Evolutionary conservation across 1,284 basidiomycete genomes (phyloP).

Genomic region (Pseudozyma pruni): DNA sequence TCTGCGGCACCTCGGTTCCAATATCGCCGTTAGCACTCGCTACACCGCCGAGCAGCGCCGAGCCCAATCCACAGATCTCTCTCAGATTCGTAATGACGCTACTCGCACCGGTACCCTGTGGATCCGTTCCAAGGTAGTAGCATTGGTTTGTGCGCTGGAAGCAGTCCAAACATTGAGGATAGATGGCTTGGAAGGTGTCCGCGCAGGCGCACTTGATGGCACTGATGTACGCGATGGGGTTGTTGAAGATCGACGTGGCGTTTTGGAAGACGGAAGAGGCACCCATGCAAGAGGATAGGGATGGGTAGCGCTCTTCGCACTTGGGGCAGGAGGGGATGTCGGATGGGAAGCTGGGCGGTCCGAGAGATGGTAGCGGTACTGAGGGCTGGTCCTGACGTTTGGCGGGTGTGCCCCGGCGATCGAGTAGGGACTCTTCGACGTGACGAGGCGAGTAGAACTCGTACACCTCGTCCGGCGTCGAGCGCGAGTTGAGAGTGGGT

Average conservation of each 20-base stretch:
- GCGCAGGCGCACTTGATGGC: conserved; percentile 77
- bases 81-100: conserved; percentile 49
- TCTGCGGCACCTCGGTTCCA: conserved; percentile 14
- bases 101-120: conserved; percentile 54
- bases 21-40: conserved; percentile 40
- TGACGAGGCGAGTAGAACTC: conserved; percentile 41
- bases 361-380: conserved; percentile 42
- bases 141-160: conserved; percentile 60
- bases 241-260: conserved; percentile 54
- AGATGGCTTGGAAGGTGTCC: conserved; percentile 75
- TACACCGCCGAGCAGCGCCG: conserved; percentile 51
- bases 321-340: conserved; percentile 52
- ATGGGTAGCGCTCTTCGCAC: conserved; percentile 50
- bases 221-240: conserved; percentile 52
- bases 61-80: conserved; percentile 52
- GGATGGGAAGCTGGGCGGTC: conserved; percentile 51
- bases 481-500: conserved; percentile 18
- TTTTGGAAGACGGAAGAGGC: conserved; percentile 52
- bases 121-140: conserved; percentile 57
- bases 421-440: neutral
- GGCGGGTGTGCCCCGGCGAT: neutral
- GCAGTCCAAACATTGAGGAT: conserved; percentile 78
- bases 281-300: conserved; percentile 54
- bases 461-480: conserved; percentile 48
- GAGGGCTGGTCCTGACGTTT: conserved; percentile 45